Evolutionary conservation across 164 flowering plant species (phyloP).

Genomic region (Akebia trifoliata): DNA sequence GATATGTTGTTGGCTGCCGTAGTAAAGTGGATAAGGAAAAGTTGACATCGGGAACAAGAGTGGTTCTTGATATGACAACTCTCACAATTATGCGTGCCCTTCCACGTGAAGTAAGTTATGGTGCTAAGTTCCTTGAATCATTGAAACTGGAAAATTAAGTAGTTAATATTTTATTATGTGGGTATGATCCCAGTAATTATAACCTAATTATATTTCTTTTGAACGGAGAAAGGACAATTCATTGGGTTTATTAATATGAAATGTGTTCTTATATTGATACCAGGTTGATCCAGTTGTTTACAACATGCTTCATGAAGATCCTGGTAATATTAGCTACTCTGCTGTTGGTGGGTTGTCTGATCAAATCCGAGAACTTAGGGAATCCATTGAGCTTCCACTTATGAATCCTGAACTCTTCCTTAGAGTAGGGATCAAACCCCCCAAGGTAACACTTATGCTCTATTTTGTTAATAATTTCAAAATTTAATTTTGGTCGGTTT

Average conservation of each 20-base stretch:
- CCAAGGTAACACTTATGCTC: slow-evolving; percentile 53
- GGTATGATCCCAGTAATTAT: background rate
- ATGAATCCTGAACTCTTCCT: slow-evolving; percentile 95
- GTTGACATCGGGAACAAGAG: slow-evolving; percentile 82
- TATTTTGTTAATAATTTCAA: background rate
- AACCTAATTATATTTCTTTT: background rate
- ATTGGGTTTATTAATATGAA: background rate
- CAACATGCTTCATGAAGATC: slow-evolving; percentile 96
- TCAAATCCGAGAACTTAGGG: slow-evolving; percentile 83
- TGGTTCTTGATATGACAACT: slow-evolving; percentile 94
- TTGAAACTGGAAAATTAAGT: background rate
- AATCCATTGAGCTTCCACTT: slow-evolving; percentile 91
- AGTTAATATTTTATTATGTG: background rate
- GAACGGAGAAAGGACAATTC: background rate
- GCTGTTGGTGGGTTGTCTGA: slow-evolving; percentile 96
- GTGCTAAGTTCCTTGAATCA: background rate
- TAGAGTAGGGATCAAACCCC: slow-evolving; percentile 92
- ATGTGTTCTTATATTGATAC: background rate
- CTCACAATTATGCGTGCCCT: slow-evolving; percentile 95
- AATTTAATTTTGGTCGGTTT: background rate
- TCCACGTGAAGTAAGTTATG: slow-evolving; percentile 74
- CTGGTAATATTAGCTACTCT: slow-evolving; percentile 93
- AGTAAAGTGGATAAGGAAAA: slow-evolving; percentile 92
- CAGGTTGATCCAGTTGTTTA: slow-evolving; percentile 99
- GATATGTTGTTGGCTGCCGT: slow-evolving; percentile 95